These are phyloP conservation scores for Pseudogymnoascus destructans DNA, from an alignment of 2,329 filamentous ascomycete species.

Conservation along the genomic window DNA sequence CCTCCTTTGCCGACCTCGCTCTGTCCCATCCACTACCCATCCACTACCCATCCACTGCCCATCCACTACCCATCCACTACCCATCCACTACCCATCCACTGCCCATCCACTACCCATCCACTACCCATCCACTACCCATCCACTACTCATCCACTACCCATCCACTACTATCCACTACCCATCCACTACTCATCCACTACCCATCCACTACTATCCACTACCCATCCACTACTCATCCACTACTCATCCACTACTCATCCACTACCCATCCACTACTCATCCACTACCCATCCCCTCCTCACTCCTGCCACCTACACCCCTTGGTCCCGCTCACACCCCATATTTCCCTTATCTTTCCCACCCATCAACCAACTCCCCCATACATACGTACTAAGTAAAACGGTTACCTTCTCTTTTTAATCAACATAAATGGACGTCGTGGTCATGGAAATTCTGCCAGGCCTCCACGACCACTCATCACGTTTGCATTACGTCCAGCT, in stretches of 20 bases:
- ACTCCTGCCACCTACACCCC: not conserved
- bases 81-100: no score
- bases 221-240: no score
- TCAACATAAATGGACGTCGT: constrained; percentile 1
- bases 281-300: not conserved
- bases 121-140: no score
- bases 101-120: no score
- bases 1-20: not conserved
- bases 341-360: constrained; percentile 6
- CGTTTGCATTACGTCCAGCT: constrained; percentile 3
- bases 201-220: no score
- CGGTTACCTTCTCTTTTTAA: constrained; percentile 7
- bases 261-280: no score
- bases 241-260: no score
- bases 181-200: no score
- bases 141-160: no score
- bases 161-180: no score
- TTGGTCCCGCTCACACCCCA: not conserved
- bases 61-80: no score
- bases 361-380: not conserved
- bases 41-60: not conserved
- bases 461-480: constrained; percentile 1
- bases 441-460: constrained; percentile 3
- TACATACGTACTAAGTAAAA: not conserved
- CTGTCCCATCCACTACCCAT: not conserved